A percentile compares a stretch with the other conserved stretches of the same genome.
These are phyloP conservation scores for Suhomyces kilbournensis DNA, from an alignment of 805 yeast genomes.

Conservation along the genomic window DNA sequence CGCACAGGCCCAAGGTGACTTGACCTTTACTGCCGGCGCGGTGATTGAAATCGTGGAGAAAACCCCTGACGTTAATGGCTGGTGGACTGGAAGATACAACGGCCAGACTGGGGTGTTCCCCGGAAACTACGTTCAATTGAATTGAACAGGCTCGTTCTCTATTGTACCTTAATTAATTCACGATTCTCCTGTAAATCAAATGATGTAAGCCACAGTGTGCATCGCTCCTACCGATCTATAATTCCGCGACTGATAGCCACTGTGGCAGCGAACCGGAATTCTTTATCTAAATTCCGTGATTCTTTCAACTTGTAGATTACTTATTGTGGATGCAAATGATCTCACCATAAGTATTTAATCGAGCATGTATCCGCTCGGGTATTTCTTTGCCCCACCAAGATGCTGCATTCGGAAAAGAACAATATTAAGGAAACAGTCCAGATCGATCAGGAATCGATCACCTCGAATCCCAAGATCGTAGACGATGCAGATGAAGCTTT, in stretches of 20 bases:
- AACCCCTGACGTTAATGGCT: constrained; percentile 82
- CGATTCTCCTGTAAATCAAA: neutral
- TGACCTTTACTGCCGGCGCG: constrained; percentile 84
- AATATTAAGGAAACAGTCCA: neutral
- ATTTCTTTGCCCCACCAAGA: neutral
- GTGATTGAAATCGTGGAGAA: constrained; percentile 79
- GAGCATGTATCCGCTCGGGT: neutral
- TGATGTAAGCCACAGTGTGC: neutral
- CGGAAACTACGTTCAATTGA: constrained; percentile 88
- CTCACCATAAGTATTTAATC: neutral
- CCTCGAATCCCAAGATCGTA: neutral
- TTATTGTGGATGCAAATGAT: neutral
- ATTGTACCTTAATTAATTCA: neutral
- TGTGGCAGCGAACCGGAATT: neutral
- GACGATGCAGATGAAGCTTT: neutral
- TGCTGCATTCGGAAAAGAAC: neutral
- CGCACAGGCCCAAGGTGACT: constrained; percentile 92
- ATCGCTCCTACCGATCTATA: neutral
- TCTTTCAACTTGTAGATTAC: neutral
- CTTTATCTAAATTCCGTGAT: neutral
- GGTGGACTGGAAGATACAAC: constrained; percentile 94
- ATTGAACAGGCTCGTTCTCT: constrained; percentile 15
- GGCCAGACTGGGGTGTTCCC: constrained; percentile 93
- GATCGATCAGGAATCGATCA: neutral
- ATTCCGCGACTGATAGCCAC: neutral